Evolutionary conservation across 768 basidiomycete species (phyloP).

Genomic region (Hortiboletus flavorubellus): DNA sequence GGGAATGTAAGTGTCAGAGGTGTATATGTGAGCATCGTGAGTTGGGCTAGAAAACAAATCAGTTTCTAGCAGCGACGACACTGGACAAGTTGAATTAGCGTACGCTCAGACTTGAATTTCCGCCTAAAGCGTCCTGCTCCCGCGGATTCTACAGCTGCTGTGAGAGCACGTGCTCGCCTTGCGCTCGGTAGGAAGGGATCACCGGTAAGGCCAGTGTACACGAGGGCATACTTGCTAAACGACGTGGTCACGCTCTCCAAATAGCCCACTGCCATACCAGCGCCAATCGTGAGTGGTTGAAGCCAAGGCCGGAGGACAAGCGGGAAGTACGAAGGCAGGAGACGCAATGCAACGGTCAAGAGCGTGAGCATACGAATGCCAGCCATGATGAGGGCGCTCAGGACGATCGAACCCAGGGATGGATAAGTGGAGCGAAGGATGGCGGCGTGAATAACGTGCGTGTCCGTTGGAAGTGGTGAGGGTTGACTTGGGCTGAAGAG

Average conservation of each 20-base stretch:
- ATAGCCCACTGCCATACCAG: conserved; percentile 40
- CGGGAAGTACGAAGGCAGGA: conserved; percentile 52
- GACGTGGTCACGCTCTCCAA: conserved; percentile 46
- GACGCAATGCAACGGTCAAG: conserved; percentile 47
- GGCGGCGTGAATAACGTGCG: conserved; percentile 73
- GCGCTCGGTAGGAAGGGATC: conserved; percentile 62
- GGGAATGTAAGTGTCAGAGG: conserved; percentile 80
- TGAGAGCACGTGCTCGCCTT: conserved; percentile 53
- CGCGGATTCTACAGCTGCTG: conserved; percentile 50
- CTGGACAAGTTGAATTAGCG: conserved; percentile 19
- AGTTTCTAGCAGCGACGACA: not conserved
- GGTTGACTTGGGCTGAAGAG: conserved; percentile 26
- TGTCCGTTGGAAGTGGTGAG: conserved; percentile 49
- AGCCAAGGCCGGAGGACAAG: conserved; percentile 40
- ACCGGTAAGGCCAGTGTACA: conserved; percentile 75
- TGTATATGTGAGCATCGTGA: conserved; percentile 67
- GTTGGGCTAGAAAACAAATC: conserved; percentile 41
- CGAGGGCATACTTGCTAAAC: conserved; percentile 61
- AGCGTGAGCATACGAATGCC: conserved; percentile 57
- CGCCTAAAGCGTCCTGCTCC: conserved; percentile 39
- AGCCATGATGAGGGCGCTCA: conserved; percentile 76
- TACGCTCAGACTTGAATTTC: conserved; percentile 59
- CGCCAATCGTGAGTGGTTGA: conserved; percentile 37
- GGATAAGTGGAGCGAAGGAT: conserved; percentile 76
- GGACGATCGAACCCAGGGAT: conserved; percentile 74